Percentiles rank a stretch among this genome's conserved stretches.
Evolutionary conservation across 2,329 filamentous ascomycete genomes (phyloP).

Genomic region (Didymella exigua): DNA sequence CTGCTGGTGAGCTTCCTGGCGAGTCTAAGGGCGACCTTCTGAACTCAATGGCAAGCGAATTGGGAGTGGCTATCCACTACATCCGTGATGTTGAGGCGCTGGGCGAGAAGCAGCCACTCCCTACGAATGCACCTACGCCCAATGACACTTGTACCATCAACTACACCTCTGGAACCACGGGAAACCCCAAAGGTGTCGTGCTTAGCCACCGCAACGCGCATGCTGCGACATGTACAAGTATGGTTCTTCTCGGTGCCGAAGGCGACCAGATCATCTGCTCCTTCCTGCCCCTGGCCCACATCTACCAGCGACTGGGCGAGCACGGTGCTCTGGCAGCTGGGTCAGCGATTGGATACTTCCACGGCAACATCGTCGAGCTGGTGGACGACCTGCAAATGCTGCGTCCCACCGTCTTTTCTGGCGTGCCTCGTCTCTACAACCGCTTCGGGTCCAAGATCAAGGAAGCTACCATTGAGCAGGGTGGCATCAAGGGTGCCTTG

Average conservation of each 20-base stretch:
- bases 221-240: conserved; percentile 68
- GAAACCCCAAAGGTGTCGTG: conserved; percentile 80
- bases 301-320: conserved; percentile 86
- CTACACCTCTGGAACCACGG: conserved; percentile 87
- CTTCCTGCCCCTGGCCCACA: conserved; percentile 92
- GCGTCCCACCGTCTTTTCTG: conserved; percentile 80
- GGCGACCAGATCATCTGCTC: conserved; percentile 74
- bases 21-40: conserved; percentile 81
- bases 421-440: conserved; percentile 90
- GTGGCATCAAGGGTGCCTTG: conserved; percentile 79
- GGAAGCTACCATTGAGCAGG: conserved; percentile 75
- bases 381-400: conserved; percentile 91
- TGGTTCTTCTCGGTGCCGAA: conserved; percentile 59
- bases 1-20: conserved; percentile 75
- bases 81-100: conserved; percentile 81
- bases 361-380: conserved; percentile 83
- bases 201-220: conserved; percentile 83
- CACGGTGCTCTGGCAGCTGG: conserved; percentile 75
- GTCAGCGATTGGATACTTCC: conserved; percentile 85
- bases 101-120: conserved; percentile 71
- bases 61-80: conserved; percentile 79
- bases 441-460: conserved; percentile 85
- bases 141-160: conserved; percentile 87
- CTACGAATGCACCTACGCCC: conserved; percentile 72
- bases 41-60: conserved; percentile 72